These are phyloP conservation scores for Trichoderma asperelloides DNA, from an alignment of 495 filamentous ascomycete species.

Conservation along the genomic window DNA sequence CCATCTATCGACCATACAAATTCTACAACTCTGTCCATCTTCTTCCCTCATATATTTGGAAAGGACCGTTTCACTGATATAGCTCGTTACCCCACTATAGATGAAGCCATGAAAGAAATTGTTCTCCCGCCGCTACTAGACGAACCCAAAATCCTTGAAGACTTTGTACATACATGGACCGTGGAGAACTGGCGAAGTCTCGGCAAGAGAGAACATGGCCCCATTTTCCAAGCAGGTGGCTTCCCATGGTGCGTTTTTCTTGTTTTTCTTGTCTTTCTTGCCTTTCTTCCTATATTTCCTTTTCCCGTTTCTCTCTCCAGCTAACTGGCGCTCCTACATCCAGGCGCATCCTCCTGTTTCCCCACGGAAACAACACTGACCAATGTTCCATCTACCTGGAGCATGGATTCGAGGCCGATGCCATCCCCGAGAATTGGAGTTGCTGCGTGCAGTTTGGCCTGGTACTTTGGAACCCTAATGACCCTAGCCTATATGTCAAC, in stretches of 20 bases:
- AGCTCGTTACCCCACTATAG: constrained; percentile 31
- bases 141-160: constrained; percentile 65
- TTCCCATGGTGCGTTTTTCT: constrained; percentile 65
- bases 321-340: neutral
- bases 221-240: constrained; percentile 75
- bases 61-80: neutral
- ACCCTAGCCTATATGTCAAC: constrained; percentile 64
- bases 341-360: constrained; percentile 92
- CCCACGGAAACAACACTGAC: constrained; percentile 86
- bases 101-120: constrained; percentile 72
- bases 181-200: constrained; percentile 72
- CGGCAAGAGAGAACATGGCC: constrained; percentile 73
- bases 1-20: neutral
- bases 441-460: constrained; percentile 93
- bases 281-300: neutral
- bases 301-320: neutral
- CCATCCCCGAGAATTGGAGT: constrained; percentile 77
- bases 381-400: constrained; percentile 93
- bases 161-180: constrained; percentile 71
- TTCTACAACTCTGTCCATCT: no score
- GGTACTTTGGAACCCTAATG: constrained; percentile 87
- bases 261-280: constrained; percentile 17
- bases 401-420: constrained; percentile 65
- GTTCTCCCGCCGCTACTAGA: constrained; percentile 55
- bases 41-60: neutral